Evolutionary conservation across 192 early-diverging fungal species (phyloP), one percentile per base, ranked within the genome.

Genomic region (Entomortierella parvispora): DNA sequence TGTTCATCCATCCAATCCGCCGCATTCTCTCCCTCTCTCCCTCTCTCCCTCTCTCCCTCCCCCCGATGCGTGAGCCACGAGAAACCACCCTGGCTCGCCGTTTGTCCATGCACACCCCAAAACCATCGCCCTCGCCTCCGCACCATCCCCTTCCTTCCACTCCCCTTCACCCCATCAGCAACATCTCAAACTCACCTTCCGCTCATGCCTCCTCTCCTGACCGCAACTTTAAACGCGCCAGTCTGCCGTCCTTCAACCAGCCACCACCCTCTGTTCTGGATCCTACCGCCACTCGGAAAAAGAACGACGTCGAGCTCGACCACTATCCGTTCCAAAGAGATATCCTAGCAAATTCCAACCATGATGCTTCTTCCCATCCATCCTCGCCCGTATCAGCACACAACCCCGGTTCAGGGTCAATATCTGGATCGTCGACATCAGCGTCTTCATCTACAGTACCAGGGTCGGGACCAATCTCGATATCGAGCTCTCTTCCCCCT

Each of bases 21-120:
- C 45, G 17, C 3, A 46, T 46, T 23, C 49, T 50, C 49, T 23
- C 49, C 53, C 28, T 45, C 44, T n/a, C 7, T 49, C 44, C 54
- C 4, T 51, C n/a, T 34, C 46, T 45, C 14, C 15, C 49, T 33
- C 48, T 15, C 43, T 44, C 28, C 17, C 9, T 18, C 42, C 18
- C 9, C 45, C 12, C 42, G 26, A 67, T 67, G 62, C 68, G 67
- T 37, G 66, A 64, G 28, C 44, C 46, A 28, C 32, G 72, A 52
- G 72, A 76, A 28, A 65, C 68, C 25, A 50, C 58, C 14, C 62
- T 70, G 20, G 76, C 76, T 49, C 42, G 66, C 7, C 60, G 76
- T 31, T 48, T 61, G n/a, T 64, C 76, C 42, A 58, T 58, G 44
- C 67, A 62, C 17, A 51, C 47, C 22, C 52, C 55, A 62, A 69